Conservation (phyloP, 257 asterid species). For the Henckelia pumila region DNA sequence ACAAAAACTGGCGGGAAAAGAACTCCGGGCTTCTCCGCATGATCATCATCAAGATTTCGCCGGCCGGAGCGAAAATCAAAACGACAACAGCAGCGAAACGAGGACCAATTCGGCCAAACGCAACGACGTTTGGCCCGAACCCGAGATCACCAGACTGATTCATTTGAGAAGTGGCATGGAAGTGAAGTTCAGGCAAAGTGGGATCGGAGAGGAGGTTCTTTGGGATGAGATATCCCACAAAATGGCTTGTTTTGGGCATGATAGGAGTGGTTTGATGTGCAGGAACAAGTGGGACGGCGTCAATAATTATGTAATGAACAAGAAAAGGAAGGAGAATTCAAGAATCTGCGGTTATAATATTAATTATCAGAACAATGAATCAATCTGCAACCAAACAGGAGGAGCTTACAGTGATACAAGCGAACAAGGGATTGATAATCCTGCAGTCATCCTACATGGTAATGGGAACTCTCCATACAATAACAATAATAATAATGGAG, state of each 20-base stretch:
- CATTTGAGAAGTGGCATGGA: conserved; percentile 59
- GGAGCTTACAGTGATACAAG: conserved; percentile 23
- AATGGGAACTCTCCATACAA: conserved; percentile 33
- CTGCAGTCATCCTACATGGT: conserved; percentile 32
- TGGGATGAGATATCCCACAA: conserved; percentile 73
- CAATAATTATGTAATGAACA: conserved; percentile 45
- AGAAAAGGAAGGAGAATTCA: conserved; percentile 56
- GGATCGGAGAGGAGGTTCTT: conserved; percentile 36
- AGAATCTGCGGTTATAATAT: conserved; percentile 35
- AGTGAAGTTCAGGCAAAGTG: conserved; percentile 35
- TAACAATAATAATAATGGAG: conserved; percentile 20
- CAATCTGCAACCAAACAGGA: conserved; percentile 35
- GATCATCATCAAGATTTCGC: conserved; percentile 15
- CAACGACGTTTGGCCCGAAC: conserved; percentile 45
- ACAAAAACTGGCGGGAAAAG: conserved; percentile 46
- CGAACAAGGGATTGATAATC: conserved; percentile 32
- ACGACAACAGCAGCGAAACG: conserved; percentile 32
- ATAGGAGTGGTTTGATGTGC: conserved; percentile 51
- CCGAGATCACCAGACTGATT: conserved; percentile 52
- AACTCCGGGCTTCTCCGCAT: conserved; percentile 1
- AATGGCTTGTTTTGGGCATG: conserved; percentile 66
- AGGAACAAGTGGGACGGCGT: conserved; percentile 64
- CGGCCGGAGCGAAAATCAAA: conserved; percentile 25
- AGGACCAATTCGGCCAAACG: conserved; percentile 23
- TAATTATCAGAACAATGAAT: conserved; percentile 31